Conservation (phyloP, 1,139 yeast species). For the Geotrichum klebahnii region DNA sequence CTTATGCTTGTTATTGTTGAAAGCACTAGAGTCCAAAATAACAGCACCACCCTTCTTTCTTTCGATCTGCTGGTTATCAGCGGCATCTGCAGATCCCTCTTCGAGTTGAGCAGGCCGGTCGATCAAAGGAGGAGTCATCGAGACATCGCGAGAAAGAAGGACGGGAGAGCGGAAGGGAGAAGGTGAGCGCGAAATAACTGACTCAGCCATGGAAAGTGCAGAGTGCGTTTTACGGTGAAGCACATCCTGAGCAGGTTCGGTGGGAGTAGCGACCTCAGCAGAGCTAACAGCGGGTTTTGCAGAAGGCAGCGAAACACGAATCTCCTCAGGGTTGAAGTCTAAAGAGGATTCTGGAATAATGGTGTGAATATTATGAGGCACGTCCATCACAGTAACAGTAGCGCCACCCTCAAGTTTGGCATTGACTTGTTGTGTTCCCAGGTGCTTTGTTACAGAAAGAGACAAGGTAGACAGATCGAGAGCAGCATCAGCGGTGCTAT, state of each 20-base stretch:
- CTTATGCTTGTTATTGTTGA: conserved; percentile 17
- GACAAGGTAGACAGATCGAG: conserved; percentile 8
- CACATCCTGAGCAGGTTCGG: background rate
- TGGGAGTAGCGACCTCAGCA: background rate
- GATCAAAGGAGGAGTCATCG: conserved; percentile 17
- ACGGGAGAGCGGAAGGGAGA: conserved; percentile 19
- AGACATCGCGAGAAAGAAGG: conserved; percentile 14
- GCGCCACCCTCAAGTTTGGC: conserved; percentile 13
- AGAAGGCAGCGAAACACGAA: conserved; percentile 15
- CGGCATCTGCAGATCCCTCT: background rate
- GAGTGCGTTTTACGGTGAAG: conserved; percentile 13
- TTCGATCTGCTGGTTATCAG: background rate
- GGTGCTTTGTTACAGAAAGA: conserved; percentile 9
- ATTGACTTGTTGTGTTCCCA: conserved; percentile 7
- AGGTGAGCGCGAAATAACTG: conserved; percentile 17
- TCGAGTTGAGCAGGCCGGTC: conserved; percentile 4
- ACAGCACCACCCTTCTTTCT: conserved; percentile 7
- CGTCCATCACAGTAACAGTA: conserved; percentile 2
- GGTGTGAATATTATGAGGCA: conserved; percentile 7
- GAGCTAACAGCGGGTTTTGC: background rate
- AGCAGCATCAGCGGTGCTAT: background rate
- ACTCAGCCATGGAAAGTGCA: conserved; percentile 10
- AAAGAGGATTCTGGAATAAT: conserved; percentile 4
- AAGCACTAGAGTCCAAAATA: conserved; percentile 17
- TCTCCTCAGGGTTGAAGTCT: conserved; percentile 5